These are phyloP conservation scores for Fistulinella prunicolor DNA, from an alignment of 768 basidiomycete species.

Conservation along the genomic window DNA sequence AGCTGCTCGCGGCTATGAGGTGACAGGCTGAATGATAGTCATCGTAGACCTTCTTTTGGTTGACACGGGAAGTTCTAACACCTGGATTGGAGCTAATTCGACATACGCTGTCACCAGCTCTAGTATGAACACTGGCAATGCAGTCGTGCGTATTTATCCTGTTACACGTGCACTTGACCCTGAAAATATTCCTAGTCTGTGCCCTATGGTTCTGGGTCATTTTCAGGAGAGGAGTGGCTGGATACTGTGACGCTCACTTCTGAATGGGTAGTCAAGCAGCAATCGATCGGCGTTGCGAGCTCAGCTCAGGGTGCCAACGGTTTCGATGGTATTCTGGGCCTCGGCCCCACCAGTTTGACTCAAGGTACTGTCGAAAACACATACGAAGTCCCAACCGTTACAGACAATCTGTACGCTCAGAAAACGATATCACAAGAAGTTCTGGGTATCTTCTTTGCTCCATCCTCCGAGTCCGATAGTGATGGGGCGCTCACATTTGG, in stretches of 20 bases:
- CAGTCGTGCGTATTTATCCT: slow-evolving; percentile 13
- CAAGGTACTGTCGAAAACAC: slow-evolving; percentile 15
- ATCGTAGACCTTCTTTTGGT: slow-evolving; percentile 26
- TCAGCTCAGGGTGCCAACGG: slow-evolving; percentile 23
- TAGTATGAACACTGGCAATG: slow-evolving; percentile 16
- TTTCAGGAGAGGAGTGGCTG: slow-evolving; percentile 16
- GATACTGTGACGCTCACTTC: slow-evolving; percentile 13
- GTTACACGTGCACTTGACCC: slow-evolving; percentile 3
- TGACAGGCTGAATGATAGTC: background rate
- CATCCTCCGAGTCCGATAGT: slow-evolving; percentile 18
- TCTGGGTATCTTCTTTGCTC: slow-evolving; percentile 35
- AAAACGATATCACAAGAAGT: slow-evolving; percentile 26
- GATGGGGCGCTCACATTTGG: slow-evolving; percentile 30
- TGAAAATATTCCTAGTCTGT: background rate
- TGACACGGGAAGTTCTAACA: slow-evolving; percentile 34
- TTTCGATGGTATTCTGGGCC: slow-evolving; percentile 40
- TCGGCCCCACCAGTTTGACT: slow-evolving; percentile 35
- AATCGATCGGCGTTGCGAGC: slow-evolving; percentile 38
- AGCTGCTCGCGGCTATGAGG: background rate
- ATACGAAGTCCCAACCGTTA: slow-evolving; percentile 31
- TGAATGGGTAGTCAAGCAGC: slow-evolving; percentile 12
- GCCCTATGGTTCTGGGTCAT: slow-evolving; percentile 3
- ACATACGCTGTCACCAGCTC: slow-evolving; percentile 14
- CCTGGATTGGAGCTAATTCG: slow-evolving; percentile 27
- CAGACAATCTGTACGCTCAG: slow-evolving; percentile 33